Evolutionary conservation across 805 yeast genomes (phyloP), one percentile per base, ranked within the genome.

Genomic region (Lachancea dasiensis): DNA sequence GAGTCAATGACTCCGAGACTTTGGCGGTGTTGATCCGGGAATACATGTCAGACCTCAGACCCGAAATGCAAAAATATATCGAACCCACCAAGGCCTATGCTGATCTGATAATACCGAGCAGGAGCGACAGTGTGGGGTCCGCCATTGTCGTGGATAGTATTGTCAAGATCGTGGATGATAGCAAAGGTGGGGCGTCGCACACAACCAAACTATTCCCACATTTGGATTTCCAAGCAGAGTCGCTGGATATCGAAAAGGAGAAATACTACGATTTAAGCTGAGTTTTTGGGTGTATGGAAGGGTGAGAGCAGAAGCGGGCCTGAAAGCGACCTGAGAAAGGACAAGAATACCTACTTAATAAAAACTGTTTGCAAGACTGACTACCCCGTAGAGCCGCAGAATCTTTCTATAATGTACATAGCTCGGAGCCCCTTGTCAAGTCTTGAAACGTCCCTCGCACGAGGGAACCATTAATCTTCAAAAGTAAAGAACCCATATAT

Each of bases 91-190:
- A 56, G 35, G 41, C 50, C 2, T 44, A 39, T 25, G 61, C 64
- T 9, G 60, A 60, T 34, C 37, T 60, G 23, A 57, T 60, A 23
- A 55, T 60, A 13, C 64, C 63, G 19, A 45, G 49, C 33, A 43
- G 47, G 11, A 53, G 50, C 36, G 61, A 56, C 18, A 34, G 32
- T 15, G 41, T 56, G 14, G 63, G 61, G 6, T 36, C 48, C 17
- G 56, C 50, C 0, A 54, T 60, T 6, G 40, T 60, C 5, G 47
- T 57, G 3, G 60, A 60, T 39, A 63, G 64, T 10, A 55, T 60
- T 16, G 52, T 48, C 6, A 54, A 56, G 36, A 48, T 54, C 3
- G 50, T 58, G 10, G 52, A 58, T 31, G 50, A 46, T 16, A 41
- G 39, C 27, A 47, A 44, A 25, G 50, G 46, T 6, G 39, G 39